A percentile compares a stretch with the other conserved stretches of the same genome.
These are phyloP conservation scores for Rutstroemia sp. DNA, from an alignment of 2,329 filamentous ascomycete genomes.

Conservation along the genomic window DNA sequence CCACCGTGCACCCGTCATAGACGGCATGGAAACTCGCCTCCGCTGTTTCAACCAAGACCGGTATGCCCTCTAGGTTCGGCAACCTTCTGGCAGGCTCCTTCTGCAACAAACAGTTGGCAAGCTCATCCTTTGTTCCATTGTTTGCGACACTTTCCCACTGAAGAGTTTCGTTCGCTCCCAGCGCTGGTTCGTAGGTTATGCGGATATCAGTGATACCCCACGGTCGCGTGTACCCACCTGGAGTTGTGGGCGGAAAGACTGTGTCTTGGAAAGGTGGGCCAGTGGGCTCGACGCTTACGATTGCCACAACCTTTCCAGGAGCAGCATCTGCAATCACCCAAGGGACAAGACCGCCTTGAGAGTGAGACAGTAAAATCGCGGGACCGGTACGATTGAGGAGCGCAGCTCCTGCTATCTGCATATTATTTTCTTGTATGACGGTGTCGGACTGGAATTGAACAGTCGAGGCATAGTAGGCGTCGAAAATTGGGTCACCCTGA, in stretches of 20 bases:
- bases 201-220: slow-evolving; percentile 44
- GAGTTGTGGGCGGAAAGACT: background rate
- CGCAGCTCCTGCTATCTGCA: slow-evolving; percentile 35
- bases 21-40: slow-evolving; percentile 38
- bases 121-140: background rate
- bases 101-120: slow-evolving; percentile 29
- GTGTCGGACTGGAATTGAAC: slow-evolving; percentile 32
- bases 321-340: slow-evolving; percentile 37
- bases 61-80: slow-evolving; percentile 30
- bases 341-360: slow-evolving; percentile 37
- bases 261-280: slow-evolving; percentile 41
- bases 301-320: slow-evolving; percentile 34
- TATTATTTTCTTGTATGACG: slow-evolving; percentile 31
- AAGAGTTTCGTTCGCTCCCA: background rate
- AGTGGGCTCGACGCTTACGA: slow-evolving; percentile 39
- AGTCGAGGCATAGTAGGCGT: slow-evolving; percentile 32
- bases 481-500: slow-evolving; percentile 22
- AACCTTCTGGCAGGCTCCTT: slow-evolving; percentile 31
- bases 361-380: slow-evolving; percentile 30
- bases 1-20: slow-evolving; percentile 39
- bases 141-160: background rate
- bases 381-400: slow-evolving; percentile 20
- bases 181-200: slow-evolving; percentile 33
- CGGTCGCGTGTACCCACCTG: slow-evolving; percentile 26
- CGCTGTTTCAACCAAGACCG: slow-evolving; percentile 34